These are phyloP conservation scores for Chlorophyllum brunneum DNA, from an alignment of 768 basidiomycete genomes.

Conservation along the genomic window DNA sequence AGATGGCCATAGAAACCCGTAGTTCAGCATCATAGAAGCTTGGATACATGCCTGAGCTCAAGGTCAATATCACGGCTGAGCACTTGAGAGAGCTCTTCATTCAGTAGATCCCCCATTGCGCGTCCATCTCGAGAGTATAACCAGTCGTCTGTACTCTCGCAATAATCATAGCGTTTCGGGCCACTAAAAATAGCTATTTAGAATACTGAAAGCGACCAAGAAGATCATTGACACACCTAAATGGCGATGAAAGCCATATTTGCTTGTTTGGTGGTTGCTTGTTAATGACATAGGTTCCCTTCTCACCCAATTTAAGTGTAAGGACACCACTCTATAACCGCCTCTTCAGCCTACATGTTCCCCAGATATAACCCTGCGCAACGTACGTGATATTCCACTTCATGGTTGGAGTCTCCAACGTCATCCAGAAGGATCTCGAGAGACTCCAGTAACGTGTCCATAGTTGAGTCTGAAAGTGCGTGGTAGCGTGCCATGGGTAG, in stretches of 20 bases:
- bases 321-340: slow-evolving; percentile 77
- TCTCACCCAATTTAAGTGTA: slow-evolving; percentile 68
- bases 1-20: neutral
- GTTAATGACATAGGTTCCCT: slow-evolving; percentile 93
- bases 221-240: slow-evolving; percentile 51
- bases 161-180: slow-evolving; percentile 89
- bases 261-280: slow-evolving; percentile 98
- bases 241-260: slow-evolving; percentile 91
- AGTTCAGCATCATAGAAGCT: slow-evolving; percentile 7
- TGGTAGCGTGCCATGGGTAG: slow-evolving; percentile 70
- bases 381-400: slow-evolving; percentile 87
- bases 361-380: neutral
- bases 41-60: slow-evolving; percentile 20
- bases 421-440: slow-evolving; percentile 72
- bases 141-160: slow-evolving; percentile 56
- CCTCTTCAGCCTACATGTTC: slow-evolving; percentile 3
- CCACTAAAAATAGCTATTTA: slow-evolving; percentile 47
- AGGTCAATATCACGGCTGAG: slow-evolving; percentile 30
- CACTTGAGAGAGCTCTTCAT: slow-evolving; percentile 54
- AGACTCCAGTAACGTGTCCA: slow-evolving; percentile 71
- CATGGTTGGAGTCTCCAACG: slow-evolving; percentile 50
- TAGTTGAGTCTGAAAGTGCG: slow-evolving; percentile 64
- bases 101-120: slow-evolving; percentile 58
- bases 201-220: neutral
- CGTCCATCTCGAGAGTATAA: slow-evolving; percentile 68